Evolutionary conservation across 805 yeast genomes (phyloP).

Genomic region (Starmerella etchellsii): DNA sequence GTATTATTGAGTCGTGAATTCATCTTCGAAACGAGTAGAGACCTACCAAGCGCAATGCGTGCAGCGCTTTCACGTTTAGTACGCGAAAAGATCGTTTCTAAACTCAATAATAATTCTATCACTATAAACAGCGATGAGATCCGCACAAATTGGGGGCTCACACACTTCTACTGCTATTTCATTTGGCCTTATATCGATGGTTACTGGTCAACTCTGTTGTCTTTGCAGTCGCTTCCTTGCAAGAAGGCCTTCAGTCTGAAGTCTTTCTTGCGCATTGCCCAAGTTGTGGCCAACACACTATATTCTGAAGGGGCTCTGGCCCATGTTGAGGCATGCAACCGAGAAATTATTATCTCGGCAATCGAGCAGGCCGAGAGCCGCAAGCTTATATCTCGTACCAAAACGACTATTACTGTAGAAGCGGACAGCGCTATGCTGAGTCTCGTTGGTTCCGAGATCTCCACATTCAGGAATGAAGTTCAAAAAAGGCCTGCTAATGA

Average conservation of each 20-base stretch:
- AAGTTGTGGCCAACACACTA: conserved; percentile 32
- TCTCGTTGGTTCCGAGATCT: conserved; percentile 26
- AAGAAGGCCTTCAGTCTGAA: conserved; percentile 21
- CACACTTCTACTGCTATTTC: conserved; percentile 32
- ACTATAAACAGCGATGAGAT: conserved; percentile 14
- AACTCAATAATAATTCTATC: conserved; percentile 14
- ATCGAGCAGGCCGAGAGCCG: conserved; percentile 26
- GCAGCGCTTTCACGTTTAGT: conserved; percentile 24
- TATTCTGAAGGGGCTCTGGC: conserved; percentile 32
- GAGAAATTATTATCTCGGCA: conserved; percentile 30
- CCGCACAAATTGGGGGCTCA: conserved; percentile 23
- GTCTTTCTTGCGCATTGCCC: conserved; percentile 27
- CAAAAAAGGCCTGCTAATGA: conserved; percentile 12
- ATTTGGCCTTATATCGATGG: conserved; percentile 36
- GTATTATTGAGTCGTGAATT: conserved; percentile 30
- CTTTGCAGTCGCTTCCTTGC: conserved; percentile 28
- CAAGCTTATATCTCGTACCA: conserved; percentile 24
- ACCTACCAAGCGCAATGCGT: conserved; percentile 25
- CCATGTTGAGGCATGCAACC: conserved; percentile 32
- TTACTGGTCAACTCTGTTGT: conserved; percentile 31
- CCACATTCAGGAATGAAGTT: conserved; percentile 27
- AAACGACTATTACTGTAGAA: conserved; percentile 2
- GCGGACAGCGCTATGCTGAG: conserved; percentile 15
- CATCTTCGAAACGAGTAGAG: conserved; percentile 25
- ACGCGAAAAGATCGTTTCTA: conserved; percentile 24